Evolutionary conservation across 371 early-diverging fungal genomes (phyloP), one percentile per base, ranked within the genome.

Genomic region (Mucor circinelloides): DNA sequence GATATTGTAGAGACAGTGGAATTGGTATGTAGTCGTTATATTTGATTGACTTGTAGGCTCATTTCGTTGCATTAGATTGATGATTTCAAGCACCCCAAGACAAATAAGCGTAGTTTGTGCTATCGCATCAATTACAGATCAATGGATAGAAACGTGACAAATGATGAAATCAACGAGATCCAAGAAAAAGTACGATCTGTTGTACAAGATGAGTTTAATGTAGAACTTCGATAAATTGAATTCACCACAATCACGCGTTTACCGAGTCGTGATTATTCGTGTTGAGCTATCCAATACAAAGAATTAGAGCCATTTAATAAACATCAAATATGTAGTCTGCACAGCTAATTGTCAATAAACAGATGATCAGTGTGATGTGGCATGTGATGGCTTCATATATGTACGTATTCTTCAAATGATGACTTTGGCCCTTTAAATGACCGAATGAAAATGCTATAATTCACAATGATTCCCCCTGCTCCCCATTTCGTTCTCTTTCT

Each of bases 101-200:
- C 94, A 0, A 88, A 90, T 15, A 82, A 81, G 64, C 80, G 84
- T 36, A 96, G 97, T 69, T 80, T 88, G 23, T 97, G 97, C 74
- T 98, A 94, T 81, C 88, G 98, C 50, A 97, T 99, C 68, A 89
- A 89, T 70, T 99, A 97, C 73, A 84, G 97, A 64, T 92, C 96
- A 6, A 94, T 91, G 94, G 95, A 95, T 75, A 87, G 96, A 70
- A 96, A 90, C 61, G 89, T 96, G 4, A 95, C 96, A 15, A 95
- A 99, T 71, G 93, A 90, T 34, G 98, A 98, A 72, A 93, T 98
- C 69, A 97, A 99, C 72, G 81, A 65, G 32, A 88, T 98, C 19
- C 98, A 98, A 78, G 92, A 92, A 38, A 78, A 78, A 36, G 87
- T 98, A 8, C 90, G 96, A 17, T 69, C 75, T 3, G 79, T 79